A percentile compares a stretch with the other conserved stretches of the same genome.
Conservation (phyloP, 2,329 filamentous ascomycete genomes). For the Chrysoporthe cubensis region DNA sequence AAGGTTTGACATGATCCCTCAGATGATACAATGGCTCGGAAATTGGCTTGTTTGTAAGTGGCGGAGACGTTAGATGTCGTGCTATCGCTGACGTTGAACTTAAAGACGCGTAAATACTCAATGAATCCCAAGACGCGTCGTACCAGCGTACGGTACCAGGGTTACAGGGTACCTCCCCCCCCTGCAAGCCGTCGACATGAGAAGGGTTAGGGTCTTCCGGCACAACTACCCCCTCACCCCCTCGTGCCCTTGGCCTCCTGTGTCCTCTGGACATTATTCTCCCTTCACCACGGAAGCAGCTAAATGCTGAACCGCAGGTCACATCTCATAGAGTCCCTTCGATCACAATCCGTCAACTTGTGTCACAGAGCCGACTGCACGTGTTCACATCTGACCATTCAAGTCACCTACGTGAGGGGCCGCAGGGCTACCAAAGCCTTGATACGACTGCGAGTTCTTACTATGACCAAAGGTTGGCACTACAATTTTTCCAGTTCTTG, state of each 20-base stretch:
- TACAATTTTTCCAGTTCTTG: background rate
- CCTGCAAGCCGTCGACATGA: too few species aligned
- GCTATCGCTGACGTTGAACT: background rate
- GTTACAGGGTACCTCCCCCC: background rate
- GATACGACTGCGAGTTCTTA: background rate
- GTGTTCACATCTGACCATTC: too few species aligned
- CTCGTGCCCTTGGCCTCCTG: background rate
- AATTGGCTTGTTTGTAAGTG: background rate
- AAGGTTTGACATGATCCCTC: slow-evolving; percentile 1
- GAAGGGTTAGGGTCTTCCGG: background rate
- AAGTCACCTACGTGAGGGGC: too few species aligned
- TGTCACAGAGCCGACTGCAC: background rate
- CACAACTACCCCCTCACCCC: background rate
- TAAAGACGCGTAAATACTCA: background rate
- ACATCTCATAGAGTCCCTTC: background rate
- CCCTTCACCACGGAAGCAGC: background rate
- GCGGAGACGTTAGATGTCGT: background rate
- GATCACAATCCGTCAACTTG: background rate
- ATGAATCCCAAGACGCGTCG: background rate
- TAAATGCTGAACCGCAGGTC: too few species aligned
- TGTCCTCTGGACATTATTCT: background rate
- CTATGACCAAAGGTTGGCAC: background rate
- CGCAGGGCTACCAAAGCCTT: too few species aligned
- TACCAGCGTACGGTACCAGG: background rate
- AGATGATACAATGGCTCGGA: background rate